These are phyloP conservation scores for Leccinum colubrinum DNA, from an alignment of 1,284 basidiomycete species.

Conservation along the genomic window DNA sequence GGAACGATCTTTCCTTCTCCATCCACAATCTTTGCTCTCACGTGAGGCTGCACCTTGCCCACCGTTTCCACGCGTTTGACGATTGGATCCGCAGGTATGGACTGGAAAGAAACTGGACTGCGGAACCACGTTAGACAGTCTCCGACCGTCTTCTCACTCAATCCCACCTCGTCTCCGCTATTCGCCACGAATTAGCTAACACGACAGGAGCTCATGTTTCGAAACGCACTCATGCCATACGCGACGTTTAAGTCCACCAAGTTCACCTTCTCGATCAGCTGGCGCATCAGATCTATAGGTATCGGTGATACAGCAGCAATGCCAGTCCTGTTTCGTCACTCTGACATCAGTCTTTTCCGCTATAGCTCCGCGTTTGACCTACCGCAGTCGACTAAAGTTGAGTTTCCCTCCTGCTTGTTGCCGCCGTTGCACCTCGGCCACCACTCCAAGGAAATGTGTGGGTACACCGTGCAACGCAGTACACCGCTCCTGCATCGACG, in stretches of 20 bases:
- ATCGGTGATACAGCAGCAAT: slow-evolving; percentile 79
- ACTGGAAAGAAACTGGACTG: slow-evolving; percentile 83
- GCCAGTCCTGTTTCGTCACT: slow-evolving; percentile 53
- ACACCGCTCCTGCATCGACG: slow-evolving; percentile 66
- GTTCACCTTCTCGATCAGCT: slow-evolving; percentile 64
- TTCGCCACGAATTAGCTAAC: slow-evolving; percentile 20
- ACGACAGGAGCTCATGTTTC: background rate
- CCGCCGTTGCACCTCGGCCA: slow-evolving; percentile 62
- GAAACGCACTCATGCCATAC: slow-evolving; percentile 77
- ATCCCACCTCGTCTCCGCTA: slow-evolving; percentile 58
- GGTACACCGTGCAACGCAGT: slow-evolving; percentile 84
- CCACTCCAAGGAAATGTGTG: slow-evolving; percentile 77
- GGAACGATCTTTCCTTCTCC: slow-evolving; percentile 60
- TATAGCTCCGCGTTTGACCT: slow-evolving; percentile 5
- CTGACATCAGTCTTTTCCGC: background rate
- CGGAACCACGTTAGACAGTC: slow-evolving; percentile 5
- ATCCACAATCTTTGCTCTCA: slow-evolving; percentile 73
- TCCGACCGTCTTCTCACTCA: background rate
- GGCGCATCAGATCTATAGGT: slow-evolving; percentile 77
- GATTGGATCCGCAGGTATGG: slow-evolving; percentile 63
- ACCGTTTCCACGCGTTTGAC: slow-evolving; percentile 79
- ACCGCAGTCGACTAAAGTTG: slow-evolving; percentile 57
- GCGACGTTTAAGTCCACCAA: slow-evolving; percentile 71
- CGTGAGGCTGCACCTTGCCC: slow-evolving; percentile 73
- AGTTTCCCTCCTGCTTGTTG: slow-evolving; percentile 42